Evolutionary conservation across 257 asterid species (phyloP), one percentile per base, ranked within the genome.

Genomic region (Solanum peruvianum): DNA sequence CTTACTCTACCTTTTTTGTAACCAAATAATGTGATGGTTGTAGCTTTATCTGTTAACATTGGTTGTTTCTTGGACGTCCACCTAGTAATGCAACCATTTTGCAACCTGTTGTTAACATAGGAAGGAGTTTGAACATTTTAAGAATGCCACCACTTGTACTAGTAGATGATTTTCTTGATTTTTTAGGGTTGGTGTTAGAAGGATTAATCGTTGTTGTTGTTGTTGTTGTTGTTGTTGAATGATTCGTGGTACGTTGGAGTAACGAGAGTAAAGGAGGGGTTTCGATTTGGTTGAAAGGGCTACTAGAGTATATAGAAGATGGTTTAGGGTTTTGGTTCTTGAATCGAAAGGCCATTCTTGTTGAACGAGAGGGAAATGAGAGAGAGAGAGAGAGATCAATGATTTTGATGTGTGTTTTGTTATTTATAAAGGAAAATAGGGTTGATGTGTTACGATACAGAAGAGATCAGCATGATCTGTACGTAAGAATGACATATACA

Each of bases 101-200:
- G 94, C 98, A 95, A 11, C 99, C 99, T 8, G 98, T 92, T 89
- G 93, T 91, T 23, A 97, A 95, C 98, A 97, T 94, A 29, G 99
- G 98, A 73, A 97, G 93, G 83, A 97, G 98, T 89, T 97, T 97
- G 92, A 97, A 93, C 98, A 94, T 93, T 41, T 91, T 91, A 83
- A 97, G 91, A 27, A 97, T 90, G 23, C 98, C 97, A 39, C 96
- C 93, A 15, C 86, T 73, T 44, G 93, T 83, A 29, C 82, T 15
- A 85, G 62, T 9, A 66, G 85, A 1, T 62, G 90, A 44, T 87
- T 89, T 91, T 69, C 94, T 91, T 21, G 94, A 14, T 90, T 93
- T 93, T 90, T 89, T 90, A 84, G 85, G 67, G 7, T 64, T 62
- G 2, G 41, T 70, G 27, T 29, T 85, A 21, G 21, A 20, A 29